These are phyloP conservation scores for Curvularia hawaiiensis DNA, from an alignment of 2,329 filamentous ascomycete genomes.

Conservation along the genomic window DNA sequence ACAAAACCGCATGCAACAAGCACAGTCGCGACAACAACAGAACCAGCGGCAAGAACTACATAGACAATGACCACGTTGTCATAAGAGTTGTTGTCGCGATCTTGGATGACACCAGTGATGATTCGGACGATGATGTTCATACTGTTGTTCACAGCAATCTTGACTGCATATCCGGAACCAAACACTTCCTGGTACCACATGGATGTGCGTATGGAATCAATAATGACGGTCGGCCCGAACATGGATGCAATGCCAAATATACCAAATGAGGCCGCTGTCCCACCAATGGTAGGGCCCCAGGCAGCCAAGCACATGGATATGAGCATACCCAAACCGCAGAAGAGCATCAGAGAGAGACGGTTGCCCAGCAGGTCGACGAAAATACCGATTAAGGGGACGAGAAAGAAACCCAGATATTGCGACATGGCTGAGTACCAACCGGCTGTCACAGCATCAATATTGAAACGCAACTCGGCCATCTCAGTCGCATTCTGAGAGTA, in stretches of 20 bases:
- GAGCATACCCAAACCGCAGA: slow-evolving; percentile 59
- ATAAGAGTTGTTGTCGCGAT: slow-evolving; percentile 62
- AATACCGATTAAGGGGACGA: slow-evolving; percentile 61
- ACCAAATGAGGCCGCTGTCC: slow-evolving; percentile 64
- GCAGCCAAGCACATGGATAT: slow-evolving; percentile 61
- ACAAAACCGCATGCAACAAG: slow-evolving; percentile 50
- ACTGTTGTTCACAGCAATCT: slow-evolving; percentile 66
- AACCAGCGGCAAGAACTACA: slow-evolving; percentile 57
- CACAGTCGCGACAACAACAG: slow-evolving; percentile 52
- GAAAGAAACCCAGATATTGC: slow-evolving; percentile 63
- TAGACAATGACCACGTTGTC: slow-evolving; percentile 62
- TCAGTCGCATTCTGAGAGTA: slow-evolving; percentile 66
- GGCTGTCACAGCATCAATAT: slow-evolving; percentile 59
- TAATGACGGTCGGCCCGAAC: slow-evolving; percentile 63
- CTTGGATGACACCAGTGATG: slow-evolving; percentile 63
- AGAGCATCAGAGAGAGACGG: slow-evolving; percentile 52
- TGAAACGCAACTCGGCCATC: slow-evolving; percentile 64
- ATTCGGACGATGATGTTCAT: slow-evolving; percentile 67
- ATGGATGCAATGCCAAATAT: slow-evolving; percentile 63
- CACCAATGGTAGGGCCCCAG: slow-evolving; percentile 55
- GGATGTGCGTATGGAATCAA: slow-evolving; percentile 64
- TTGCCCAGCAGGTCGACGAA: slow-evolving; percentile 64
- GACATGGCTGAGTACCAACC: slow-evolving; percentile 65
- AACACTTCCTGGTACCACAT: slow-evolving; percentile 67
- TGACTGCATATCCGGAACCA: slow-evolving; percentile 64